phyloP scores from a whole-genome alignment of 768 basidiomycete species.

The Leccinellum rugosiceps region DNA sequence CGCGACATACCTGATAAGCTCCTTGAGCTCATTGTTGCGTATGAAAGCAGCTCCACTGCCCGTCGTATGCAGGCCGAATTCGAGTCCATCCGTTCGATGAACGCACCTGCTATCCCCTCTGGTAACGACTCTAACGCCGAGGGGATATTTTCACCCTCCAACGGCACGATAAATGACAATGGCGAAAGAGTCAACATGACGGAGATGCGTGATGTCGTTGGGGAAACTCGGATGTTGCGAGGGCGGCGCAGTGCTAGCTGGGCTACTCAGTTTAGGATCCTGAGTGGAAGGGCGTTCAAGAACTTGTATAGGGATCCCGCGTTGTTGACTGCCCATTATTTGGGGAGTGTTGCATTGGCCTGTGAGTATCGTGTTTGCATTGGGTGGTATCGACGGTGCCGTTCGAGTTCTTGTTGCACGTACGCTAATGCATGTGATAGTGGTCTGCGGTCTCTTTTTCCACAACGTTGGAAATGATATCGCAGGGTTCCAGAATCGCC shows the following conservation, averaged over 20 bases:
- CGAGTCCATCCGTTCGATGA: conserved; percentile 35
- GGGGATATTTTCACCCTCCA: conserved; percentile 16
- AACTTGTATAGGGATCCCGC: conserved; percentile 96
- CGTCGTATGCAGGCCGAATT: conserved; percentile 60
- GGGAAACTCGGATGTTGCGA: conserved; percentile 64
- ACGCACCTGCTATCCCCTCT: background rate
- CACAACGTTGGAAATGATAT: conserved; percentile 90
- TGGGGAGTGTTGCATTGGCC: conserved; percentile 79
- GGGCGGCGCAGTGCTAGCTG: conserved; percentile 81
- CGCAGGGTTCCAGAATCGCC: conserved; percentile 92
- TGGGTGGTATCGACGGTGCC: background rate
- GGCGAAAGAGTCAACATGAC: conserved; percentile 31
- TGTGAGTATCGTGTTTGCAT: conserved; percentile 45
- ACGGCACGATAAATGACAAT: conserved; percentile 23
- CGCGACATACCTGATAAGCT: conserved; percentile 55
- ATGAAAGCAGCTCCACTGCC: conserved; percentile 64
- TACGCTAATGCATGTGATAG: conserved; percentile 34
- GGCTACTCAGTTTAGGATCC: conserved; percentile 87
- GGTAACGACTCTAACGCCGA: background rate
- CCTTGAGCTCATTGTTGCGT: conserved; percentile 68
- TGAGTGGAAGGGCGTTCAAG: conserved; percentile 97
- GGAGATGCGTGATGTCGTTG: conserved; percentile 62
- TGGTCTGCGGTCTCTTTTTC: conserved; percentile 92
- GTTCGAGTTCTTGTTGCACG: background rate
- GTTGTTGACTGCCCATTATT: conserved; percentile 86